Evolutionary conservation across 768 basidiomycete species (phyloP).

Genomic region (Agrocybe praecox): DNA sequence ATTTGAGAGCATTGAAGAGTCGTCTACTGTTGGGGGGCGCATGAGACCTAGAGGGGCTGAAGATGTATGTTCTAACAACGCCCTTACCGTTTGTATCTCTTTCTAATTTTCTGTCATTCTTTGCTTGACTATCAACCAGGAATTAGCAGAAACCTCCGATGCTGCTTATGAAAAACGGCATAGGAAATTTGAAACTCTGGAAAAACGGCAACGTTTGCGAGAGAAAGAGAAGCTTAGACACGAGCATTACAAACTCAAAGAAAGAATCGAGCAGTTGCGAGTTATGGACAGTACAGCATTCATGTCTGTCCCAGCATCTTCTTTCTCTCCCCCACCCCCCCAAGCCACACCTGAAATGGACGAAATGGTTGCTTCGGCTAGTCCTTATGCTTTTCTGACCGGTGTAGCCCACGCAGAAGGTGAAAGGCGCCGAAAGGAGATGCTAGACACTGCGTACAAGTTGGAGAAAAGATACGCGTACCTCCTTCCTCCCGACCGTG

Average conservation of each 20-base stretch:
- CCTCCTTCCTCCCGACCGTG: slow-evolving; percentile 70
- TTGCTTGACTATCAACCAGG: slow-evolving; percentile 30
- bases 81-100: slow-evolving; percentile 8
- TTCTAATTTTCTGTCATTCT: slow-evolving; percentile 11
- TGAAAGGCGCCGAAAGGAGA: slow-evolving; percentile 72
- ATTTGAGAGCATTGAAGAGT: slow-evolving; percentile 48
- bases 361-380: slow-evolving; percentile 19
- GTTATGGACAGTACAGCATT: slow-evolving; percentile 75
- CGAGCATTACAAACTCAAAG: slow-evolving; percentile 90
- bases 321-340: slow-evolving; percentile 48
- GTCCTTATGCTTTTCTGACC: slow-evolving; percentile 38
- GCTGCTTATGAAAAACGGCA: slow-evolving; percentile 81
- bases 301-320: slow-evolving; percentile 58
- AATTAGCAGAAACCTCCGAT: slow-evolving; percentile 74
- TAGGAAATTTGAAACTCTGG: slow-evolving; percentile 83
- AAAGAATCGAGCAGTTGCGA: slow-evolving; percentile 82
- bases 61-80: slow-evolving; percentile 55
- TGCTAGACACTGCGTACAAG: slow-evolving; percentile 67
- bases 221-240: slow-evolving; percentile 93
- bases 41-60: slow-evolving; percentile 70
- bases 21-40: slow-evolving; percentile 60
- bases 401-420: slow-evolving; percentile 55
- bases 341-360: slow-evolving; percentile 25
- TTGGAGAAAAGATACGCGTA: slow-evolving; percentile 75
- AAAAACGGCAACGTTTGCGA: slow-evolving; percentile 81